A percentile compares a stretch with the other conserved stretches of the same genome.
These are phyloP conservation scores for Gossypium sturtianum DNA, from an alignment of 345 rosid genomes.

Conservation along the genomic window DNA sequence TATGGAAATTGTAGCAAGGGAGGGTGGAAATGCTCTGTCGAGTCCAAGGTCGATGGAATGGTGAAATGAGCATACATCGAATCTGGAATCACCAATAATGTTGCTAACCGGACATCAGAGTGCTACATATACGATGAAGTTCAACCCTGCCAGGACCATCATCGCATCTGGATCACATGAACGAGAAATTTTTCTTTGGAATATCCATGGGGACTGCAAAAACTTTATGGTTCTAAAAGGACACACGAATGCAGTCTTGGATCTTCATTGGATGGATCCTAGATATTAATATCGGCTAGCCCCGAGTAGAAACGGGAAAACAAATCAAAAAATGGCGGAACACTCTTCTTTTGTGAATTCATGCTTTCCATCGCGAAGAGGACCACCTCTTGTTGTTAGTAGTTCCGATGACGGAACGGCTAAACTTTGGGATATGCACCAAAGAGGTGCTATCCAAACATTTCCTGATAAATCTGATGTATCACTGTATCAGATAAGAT, in stretches of 20 bases:
- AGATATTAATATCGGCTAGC: constrained; percentile 82
- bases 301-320: constrained; percentile 89
- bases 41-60: constrained; percentile 93
- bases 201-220: constrained; percentile 86
- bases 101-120: constrained; percentile 80
- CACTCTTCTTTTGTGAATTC: constrained; percentile 90
- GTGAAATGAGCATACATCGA: constrained; percentile 65
- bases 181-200: constrained; percentile 84
- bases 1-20: constrained; percentile 56
- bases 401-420: constrained; percentile 99
- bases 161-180: constrained; percentile 94
- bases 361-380: constrained; percentile 85
- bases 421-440: constrained; percentile 97
- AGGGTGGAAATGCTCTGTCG: constrained; percentile 56
- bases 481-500: constrained; percentile 89
- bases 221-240: constrained; percentile 91
- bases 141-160: constrained; percentile 80
- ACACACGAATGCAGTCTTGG: constrained; percentile 87
- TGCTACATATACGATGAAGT: constrained; percentile 80
- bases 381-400: constrained; percentile 84
- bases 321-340: constrained; percentile 95
- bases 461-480: constrained; percentile 95
- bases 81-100: constrained; percentile 92
- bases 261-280: constrained; percentile 94
- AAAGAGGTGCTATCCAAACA: constrained; percentile 94